Base-by-base conservation (phyloP, 164 flowering plant species). In the Dillenia turbinata region DNA sequence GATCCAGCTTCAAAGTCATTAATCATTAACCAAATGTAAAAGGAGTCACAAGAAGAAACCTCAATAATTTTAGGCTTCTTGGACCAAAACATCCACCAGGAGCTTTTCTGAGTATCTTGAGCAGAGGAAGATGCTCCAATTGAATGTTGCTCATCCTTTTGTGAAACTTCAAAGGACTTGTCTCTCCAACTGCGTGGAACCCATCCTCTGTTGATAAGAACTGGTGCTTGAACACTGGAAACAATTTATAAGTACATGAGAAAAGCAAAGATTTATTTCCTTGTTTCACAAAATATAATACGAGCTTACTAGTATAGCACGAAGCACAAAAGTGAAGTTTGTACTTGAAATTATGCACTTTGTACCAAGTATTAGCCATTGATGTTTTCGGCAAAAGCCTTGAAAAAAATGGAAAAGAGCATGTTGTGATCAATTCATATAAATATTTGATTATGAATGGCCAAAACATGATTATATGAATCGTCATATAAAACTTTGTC, bases 131-230 rank as follows among this genome's bases (percentile, higher is more conserved):
- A 19, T 58, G 69, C 54, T 44, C 8, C 44, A 62, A 57, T 53
- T 40, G 77, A 61, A 69, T 68, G 66, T 65, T 70, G 73, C 54
- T 75, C 72, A 45, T 43, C 68, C 62, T 68, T 75, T 17, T 59
- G 65, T 40, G 69, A 57, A 60, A 56, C 68, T 69, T 79, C 70
- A 2, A 68, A 51, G 53, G 61, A 66, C 56, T 81, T 79, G 71
- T 86, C 90, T 67, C 78, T 78, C 99, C 99, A 95, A 66, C 79
- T 84, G 22, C 94, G 96, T 40, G 97, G 97, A 16, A 85, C 96
- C 97, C 99, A 95, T 68, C 99, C 99, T 75, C 97, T 86, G 63
- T 95, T 95, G 26, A 91, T 92, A 53, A 95, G 77, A 73, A 91
- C 66, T 33, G 96, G 84, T 56, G 77, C 69, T 84, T 78, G 89